phyloP scores from a whole-genome alignment of 805 yeast species.

The Saccharomycopsis lassenensis region DNA sequence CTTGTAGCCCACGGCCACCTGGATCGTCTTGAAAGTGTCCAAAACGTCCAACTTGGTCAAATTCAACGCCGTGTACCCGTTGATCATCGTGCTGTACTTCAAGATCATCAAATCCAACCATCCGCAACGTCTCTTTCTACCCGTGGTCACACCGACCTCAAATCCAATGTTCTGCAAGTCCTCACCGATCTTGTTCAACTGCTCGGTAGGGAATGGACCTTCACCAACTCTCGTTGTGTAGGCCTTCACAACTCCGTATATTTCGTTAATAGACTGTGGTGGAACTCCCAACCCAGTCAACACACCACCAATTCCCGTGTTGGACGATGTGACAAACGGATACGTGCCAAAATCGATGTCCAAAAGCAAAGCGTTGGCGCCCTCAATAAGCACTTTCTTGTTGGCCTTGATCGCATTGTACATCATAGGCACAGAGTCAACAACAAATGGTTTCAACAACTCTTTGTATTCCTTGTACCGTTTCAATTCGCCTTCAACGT shows the following conservation, averaged over 20 bases:
- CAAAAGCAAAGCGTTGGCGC: conserved; percentile 96
- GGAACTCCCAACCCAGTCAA: conserved; percentile 94
- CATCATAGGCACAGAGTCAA: conserved; percentile 81
- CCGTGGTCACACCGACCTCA: conserved; percentile 96
- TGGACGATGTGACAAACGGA: conserved; percentile 92
- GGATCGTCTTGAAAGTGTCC: conserved; percentile 79
- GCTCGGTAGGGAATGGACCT: conserved; percentile 99
- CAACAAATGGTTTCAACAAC: conserved; percentile 76
- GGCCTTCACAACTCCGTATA: conserved; percentile 96
- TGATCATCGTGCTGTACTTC: conserved; percentile 81
- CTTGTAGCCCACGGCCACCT: conserved; percentile 78
- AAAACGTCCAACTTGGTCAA: conserved; percentile 93
- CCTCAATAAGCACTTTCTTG: conserved; percentile 88
- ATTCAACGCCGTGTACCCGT: conserved; percentile 91
- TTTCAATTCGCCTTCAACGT: conserved; percentile 67
- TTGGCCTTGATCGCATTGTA: conserved; percentile 64
- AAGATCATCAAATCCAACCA: conserved; percentile 96
- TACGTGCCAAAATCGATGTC: conserved; percentile 97
- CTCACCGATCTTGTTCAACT: conserved; percentile 78
- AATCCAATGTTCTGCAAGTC: conserved; percentile 85
- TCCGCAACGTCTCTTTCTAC: conserved; percentile 98
- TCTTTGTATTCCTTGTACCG: conserved; percentile 69
- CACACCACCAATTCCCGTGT: conserved; percentile 97
- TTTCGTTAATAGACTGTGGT: conserved; percentile 69
- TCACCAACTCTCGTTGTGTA: conserved; percentile 98